Percentiles rank a stretch among this genome's conserved stretches.
phyloP scores from a whole-genome alignment of 371 early-diverging fungal species.

The Cokeromyces recurvatus region DNA sequence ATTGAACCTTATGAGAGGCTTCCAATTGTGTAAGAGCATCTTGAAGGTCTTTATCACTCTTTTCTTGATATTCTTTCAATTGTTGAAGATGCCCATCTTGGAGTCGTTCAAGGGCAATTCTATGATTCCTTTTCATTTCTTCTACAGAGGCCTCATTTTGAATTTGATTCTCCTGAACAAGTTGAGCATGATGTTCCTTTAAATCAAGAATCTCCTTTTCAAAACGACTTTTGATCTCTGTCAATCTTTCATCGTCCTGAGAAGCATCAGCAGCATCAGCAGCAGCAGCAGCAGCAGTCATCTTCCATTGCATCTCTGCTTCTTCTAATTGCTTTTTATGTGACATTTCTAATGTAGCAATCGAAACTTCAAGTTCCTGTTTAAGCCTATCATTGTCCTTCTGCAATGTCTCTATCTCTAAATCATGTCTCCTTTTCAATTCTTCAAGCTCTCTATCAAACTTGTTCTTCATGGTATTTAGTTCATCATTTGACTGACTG shows the following conservation, averaged over 20 bases:
- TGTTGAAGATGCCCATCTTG: constrained; percentile 8
- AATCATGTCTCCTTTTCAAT: constrained; percentile 1
- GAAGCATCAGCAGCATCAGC: no score
- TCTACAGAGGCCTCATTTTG: not conserved
- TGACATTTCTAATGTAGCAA: not conserved
- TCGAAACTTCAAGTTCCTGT: not conserved
- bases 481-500: no score
- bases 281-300: no score
- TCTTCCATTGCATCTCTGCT: no score
- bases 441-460: no score
- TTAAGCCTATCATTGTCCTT: not conserved
- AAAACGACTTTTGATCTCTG: constrained; percentile 1
- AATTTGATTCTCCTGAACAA: no score
- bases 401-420: not conserved
- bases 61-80: constrained; percentile 1
- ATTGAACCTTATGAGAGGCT: not conserved
- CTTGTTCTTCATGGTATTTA: no score
- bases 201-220: constrained; percentile 15
- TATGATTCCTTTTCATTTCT: constrained; percentile 5
- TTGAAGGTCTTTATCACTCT: not conserved
- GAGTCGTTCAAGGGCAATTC: constrained; percentile 4
- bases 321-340: constrained; percentile 7
- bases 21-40: constrained; percentile 3
- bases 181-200: constrained; percentile 21
- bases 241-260: not conserved